Base-by-base conservation (phyloP, 2,329 filamentous ascomycete species). In the Sclerotinia sclerotiorum region DNA sequence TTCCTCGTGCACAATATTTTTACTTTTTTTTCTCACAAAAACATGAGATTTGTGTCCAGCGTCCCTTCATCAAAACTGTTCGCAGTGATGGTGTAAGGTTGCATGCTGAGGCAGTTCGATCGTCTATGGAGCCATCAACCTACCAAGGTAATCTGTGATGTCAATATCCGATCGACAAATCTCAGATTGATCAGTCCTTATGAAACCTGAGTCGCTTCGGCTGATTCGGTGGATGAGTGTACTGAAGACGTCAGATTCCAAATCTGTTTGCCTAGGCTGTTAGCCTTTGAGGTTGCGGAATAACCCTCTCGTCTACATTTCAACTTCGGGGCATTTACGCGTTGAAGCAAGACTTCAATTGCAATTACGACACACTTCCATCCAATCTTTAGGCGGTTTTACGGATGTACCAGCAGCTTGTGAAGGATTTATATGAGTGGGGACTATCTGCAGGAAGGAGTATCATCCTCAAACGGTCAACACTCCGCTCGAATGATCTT, bases 81-180 rank as follows among this genome's bases (percentile, higher is more conserved):
- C 76, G 78, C 76, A 72, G 73, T 71, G 74, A 77, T 81, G 83
- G 73, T 77, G 79, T 82, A 82, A 86, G 88, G 92, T 94, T 81
- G 91, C 94, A 85, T 86, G 81, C 86, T 91, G 87, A 78, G 85
- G 88, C 91, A 94, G 88, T 87, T 94, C 91, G 91, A 92, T 92
- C 88, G 86, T 74, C 80, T 79, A 92, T 89, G 91, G 91, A 93
- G 89, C 88, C 90, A 92, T 88, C 86, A 72, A 73, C 77, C 73
- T 74, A 76, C 65, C 75, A 66, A 58, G 73, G 70, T 72, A 72
- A 48, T 64, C 67, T 48, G 88, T 93, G 91, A 87, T 93, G 90
- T 91, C 85, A 88, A 90, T 92, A 84, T 94, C 91, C 90, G 88
- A 92, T 93, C 91, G 92, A 97, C 93, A 95, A 91, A 89, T 95